Conservation (phyloP, 805 yeast genomes). For the Candida bentonensis region DNA sequence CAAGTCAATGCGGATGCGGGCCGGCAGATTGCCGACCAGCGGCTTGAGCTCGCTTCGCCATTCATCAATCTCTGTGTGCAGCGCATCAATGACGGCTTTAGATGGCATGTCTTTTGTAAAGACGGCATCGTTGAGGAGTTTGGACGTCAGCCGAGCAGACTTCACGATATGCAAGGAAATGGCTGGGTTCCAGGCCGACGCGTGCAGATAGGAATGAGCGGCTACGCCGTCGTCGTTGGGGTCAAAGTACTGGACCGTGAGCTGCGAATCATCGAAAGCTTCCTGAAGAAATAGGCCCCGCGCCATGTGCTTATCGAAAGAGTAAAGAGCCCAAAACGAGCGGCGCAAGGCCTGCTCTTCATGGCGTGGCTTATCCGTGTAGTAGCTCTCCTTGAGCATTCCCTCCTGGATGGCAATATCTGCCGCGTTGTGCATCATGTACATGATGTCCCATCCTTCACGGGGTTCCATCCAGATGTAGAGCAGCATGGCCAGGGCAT, state of each 20-base stretch:
- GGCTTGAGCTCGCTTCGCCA: neutral
- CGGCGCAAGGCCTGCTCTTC: neutral
- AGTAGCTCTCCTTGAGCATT: neutral
- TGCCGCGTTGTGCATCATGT: neutral
- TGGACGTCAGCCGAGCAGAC: neutral
- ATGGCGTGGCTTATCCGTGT: neutral
- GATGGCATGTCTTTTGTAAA: neutral
- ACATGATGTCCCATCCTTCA: slow-evolving; percentile 1
- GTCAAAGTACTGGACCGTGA: neutral
- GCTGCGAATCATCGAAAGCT: neutral
- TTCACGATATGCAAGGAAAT: neutral
- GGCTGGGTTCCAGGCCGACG: neutral
- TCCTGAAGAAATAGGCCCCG: neutral
- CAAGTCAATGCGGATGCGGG: neutral
- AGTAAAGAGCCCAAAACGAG: neutral
- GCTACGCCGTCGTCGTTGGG: neutral
- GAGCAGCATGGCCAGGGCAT: neutral
- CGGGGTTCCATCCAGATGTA: neutral
- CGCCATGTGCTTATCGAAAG: neutral
- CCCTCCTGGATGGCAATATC: neutral
- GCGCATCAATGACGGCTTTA: neutral
- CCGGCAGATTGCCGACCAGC: neutral
- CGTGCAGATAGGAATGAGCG: neutral
- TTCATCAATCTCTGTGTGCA: neutral
- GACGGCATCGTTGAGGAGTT: neutral